phyloP scores from a whole-genome alignment of 2,329 filamentous ascomycete species.

The Hymenoscyphus salicellus region DNA sequence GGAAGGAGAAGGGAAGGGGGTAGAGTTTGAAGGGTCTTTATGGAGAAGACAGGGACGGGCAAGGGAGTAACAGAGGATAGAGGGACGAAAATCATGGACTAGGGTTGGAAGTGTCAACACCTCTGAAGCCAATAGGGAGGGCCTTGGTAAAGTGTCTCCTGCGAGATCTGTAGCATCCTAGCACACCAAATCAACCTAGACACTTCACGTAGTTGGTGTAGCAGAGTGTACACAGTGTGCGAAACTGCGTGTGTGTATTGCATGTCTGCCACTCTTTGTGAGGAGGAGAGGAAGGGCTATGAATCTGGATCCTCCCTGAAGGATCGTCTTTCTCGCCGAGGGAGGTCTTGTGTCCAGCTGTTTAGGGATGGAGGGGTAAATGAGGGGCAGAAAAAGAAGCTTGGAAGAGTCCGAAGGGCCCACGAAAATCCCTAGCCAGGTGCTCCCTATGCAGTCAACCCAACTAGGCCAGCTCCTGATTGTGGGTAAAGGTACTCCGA shows the following conservation, averaged over 20 bases:
- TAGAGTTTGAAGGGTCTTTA: background rate
- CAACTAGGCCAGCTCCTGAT: background rate
- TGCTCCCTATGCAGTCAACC: background rate
- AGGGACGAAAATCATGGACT: background rate
- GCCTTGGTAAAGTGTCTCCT: background rate
- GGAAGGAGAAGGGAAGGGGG: background rate
- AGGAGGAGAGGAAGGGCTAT: no score
- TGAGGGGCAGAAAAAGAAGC: constrained; percentile 1
- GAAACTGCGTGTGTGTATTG: background rate
- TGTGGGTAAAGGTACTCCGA: background rate
- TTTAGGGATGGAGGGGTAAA: background rate
- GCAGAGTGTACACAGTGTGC: background rate
- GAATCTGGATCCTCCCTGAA: background rate
- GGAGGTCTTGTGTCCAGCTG: background rate
- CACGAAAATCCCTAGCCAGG: background rate
- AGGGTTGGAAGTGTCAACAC: background rate
- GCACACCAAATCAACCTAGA: background rate
- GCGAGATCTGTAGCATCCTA: background rate
- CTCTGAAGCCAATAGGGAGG: background rate
- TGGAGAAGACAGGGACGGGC: no score
- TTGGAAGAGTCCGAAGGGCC: background rate
- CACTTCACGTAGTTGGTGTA: background rate
- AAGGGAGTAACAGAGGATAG: background rate
- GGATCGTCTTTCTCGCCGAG: background rate
- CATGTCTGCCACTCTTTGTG: background rate